Conservation (phyloP, 2,329 filamentous ascomycete species). For the Arthrobotrys iridis region DNA sequence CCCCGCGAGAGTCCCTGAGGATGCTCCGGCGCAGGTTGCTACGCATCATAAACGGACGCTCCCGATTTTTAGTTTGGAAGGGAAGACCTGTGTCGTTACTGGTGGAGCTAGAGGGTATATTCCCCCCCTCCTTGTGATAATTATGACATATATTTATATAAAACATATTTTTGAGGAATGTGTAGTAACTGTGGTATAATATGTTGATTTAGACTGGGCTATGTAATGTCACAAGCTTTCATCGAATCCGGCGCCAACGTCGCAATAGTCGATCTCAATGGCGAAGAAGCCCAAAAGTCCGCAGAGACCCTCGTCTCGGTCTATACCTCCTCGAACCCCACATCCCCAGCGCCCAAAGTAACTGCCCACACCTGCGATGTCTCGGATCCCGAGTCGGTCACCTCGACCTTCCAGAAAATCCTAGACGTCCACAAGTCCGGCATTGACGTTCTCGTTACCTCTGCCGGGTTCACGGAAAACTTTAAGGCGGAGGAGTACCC, state of each 20-base stretch:
- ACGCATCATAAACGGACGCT: conserved; percentile 74
- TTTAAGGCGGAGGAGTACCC: conserved; percentile 85
- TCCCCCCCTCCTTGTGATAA: conserved; percentile 3
- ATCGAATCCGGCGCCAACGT: conserved; percentile 87
- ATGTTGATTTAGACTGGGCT: conserved; percentile 67
- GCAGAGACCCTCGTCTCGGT: conserved; percentile 77
- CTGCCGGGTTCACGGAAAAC: conserved; percentile 97
- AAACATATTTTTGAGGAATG: not conserved
- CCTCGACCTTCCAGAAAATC: conserved; percentile 73
- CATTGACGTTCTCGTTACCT: conserved; percentile 92
- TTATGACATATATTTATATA: not conserved
- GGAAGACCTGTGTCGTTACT: conserved; percentile 83
- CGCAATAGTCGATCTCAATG: conserved; percentile 93
- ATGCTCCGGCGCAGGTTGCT: conserved; percentile 16
- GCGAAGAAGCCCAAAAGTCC: conserved; percentile 83
- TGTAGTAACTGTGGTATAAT: not conserved
- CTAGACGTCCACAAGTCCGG: conserved; percentile 62
- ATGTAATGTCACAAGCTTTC: conserved; percentile 92
- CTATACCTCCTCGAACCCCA: conserved; percentile 83
- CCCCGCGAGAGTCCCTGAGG: conserved; percentile 19
- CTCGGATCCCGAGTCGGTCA: conserved; percentile 80
- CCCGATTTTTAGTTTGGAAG: conserved; percentile 85
- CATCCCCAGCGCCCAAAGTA: conserved; percentile 75
- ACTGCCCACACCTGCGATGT: conserved; percentile 93
- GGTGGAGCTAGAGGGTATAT: conserved; percentile 80